Evolutionary conservation across 305 asterid species (phyloP).

Genomic region (Plantago coronopus): DNA sequence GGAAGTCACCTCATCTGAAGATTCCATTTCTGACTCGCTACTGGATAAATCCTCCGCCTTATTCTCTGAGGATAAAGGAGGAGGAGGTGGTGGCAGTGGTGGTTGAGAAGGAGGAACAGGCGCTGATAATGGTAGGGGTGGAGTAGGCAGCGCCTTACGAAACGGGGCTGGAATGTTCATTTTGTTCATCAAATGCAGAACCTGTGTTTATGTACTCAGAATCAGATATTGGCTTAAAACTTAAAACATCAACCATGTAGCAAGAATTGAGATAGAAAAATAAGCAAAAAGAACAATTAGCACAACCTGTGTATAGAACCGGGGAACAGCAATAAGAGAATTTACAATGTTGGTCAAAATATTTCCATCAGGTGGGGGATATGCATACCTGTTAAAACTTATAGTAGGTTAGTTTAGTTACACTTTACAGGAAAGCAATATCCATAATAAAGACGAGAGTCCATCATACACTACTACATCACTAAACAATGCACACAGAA

Average conservation of each 20-base stretch:
- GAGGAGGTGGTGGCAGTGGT: constrained; percentile 53
- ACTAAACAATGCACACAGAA: too few species aligned
- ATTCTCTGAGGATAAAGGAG: constrained; percentile 41
- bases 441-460: too few species aligned
- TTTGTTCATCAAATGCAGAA: constrained; percentile 97
- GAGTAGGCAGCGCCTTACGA: constrained; percentile 85
- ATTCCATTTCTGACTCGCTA: constrained; percentile 87
- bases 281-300: neutral
- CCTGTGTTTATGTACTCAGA: constrained; percentile 39
- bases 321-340: constrained; percentile 97
- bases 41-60: constrained; percentile 39
- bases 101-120: constrained; percentile 56
- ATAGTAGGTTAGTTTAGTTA: too few species aligned
- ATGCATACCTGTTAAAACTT: constrained; percentile 52
- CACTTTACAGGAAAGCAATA: too few species aligned
- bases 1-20: constrained; percentile 78
- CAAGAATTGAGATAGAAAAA: constrained; percentile 2
- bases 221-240: neutral
- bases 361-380: constrained; percentile 94
- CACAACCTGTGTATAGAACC: constrained; percentile 83
- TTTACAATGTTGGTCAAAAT: constrained; percentile 85
- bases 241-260: too few species aligned
- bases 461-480: too few species aligned
- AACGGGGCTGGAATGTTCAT: constrained; percentile 98
- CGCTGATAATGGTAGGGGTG: constrained; percentile 62